Base-by-base conservation (phyloP, 352 stramenopile species). In the Elongisporangium senticosum region DNA sequence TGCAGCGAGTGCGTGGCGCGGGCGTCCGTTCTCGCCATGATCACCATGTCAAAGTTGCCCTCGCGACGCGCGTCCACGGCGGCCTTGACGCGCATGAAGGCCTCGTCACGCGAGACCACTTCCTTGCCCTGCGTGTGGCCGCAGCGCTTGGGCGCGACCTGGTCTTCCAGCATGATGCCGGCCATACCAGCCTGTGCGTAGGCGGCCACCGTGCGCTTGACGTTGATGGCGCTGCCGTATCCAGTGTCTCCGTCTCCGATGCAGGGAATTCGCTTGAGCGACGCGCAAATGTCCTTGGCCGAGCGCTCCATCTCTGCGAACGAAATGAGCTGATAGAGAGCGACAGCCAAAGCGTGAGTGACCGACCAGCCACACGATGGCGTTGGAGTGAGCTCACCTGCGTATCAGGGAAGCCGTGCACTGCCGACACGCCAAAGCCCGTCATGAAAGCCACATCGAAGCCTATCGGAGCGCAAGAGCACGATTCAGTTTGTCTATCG, bases 111-210 rank as follows among this genome's bases (percentile, higher is more conserved):
- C 7, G 64, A 61, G 33, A 98, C 80, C 17, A 98, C 89, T 17
- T 75, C 79, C 59, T 98, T 98, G 47, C 90, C 94, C 17, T 80
- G 71, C 4, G 95, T 96, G 69, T 98, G 94, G 53, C 92, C 91
- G 65, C 92, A 98, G 67, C 90, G 72, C 72, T 98, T 98, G 20
- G 94, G 94, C 15, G 84, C 56, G 21, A 98, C 77, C 71, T 98
- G 92, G 75, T 98, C 92, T 71, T 98, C 94, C 51, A 98, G 82
- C 90, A 98, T 93, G 50, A 98, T 96, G 20, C 89, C 91, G 13
- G 84, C 92, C 87, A 98, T 96, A 3, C 90, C 89, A 1, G 89
- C 87, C 50, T 87, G 79, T 0, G 83, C 91, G 71, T 98, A 98
- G 2, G 83, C 88, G 23, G 82, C 80, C 4, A 98, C 81, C 22